Base-by-base conservation (phyloP, 2,329 filamentous ascomycete species). In the Byssothecium circinans region DNA sequence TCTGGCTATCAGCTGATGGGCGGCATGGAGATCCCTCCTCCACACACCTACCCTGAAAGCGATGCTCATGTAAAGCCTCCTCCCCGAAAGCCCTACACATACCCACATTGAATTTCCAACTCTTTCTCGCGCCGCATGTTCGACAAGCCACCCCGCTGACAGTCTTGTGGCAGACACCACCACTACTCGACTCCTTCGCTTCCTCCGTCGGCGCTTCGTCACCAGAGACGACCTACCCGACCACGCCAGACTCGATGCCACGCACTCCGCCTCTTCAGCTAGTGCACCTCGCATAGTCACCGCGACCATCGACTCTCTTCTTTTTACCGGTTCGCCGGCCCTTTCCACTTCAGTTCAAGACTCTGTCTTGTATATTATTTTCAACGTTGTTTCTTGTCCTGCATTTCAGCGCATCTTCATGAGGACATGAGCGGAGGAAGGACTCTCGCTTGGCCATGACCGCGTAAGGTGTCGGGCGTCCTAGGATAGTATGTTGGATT, bases 31-130 rank as follows among this genome's bases (percentile, higher is more conserved):
- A 80, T 87, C 59, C 78, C 79, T 65, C 73, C 77, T 49, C 74
- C 78, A 48, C 78, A 81, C 58, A 76, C 81, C 20, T 89, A 88
- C 76, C 82, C 87, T 68, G 77, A 84, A 60, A 81, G 82, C 70
- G 81, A 82, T 73, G 82, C 85, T 79, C 86, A 88, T 82, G 87
- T 91, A 85, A 86, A 83, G 85, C 75, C 75, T 70, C 76, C 68
- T 53, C 59, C 65, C 64, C 65, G 66, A 57, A 68, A 69, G 57
- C 54, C 62, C 50, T 70, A 69, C 48, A 45, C 27, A 55, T 70
- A 65, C 61, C 62, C 68, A 57, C 59, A 60, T 54, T 68, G 52
- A 57, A 57, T 47, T 46, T 49, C 57, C 57, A 60, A 41, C 63
- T 64, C 60, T 63, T 64, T 51, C 38, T 45, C 50, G 42, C 54